A percentile compares a stretch with the other conserved stretches of the same genome.
phyloP scores from a whole-genome alignment of 2,329 filamentous ascomycete species.

The Diaporthe vexans region DNA sequence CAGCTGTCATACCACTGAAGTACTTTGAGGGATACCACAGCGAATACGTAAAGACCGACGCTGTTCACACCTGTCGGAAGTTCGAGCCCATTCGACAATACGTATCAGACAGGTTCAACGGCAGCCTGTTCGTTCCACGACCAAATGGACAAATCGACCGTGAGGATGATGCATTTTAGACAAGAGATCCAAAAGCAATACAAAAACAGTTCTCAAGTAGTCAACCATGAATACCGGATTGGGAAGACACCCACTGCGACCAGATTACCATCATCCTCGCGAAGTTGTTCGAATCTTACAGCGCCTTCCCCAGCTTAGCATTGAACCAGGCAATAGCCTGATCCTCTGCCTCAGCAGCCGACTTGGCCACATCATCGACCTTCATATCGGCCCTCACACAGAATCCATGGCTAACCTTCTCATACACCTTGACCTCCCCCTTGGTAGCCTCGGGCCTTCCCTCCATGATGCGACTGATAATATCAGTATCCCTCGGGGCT shows the following conservation, averaged over 20 bases:
- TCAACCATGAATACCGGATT: too few relatives aligned
- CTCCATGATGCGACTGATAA: slow-evolving; percentile 53
- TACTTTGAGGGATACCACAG: slow-evolving; percentile 9
- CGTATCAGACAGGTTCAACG: not conserved
- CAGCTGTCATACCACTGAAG: not conserved
- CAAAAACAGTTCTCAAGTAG: too few relatives aligned
- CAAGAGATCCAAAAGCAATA: too few relatives aligned
- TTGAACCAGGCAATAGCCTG: slow-evolving; percentile 54
- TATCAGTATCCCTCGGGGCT: slow-evolving; percentile 51
- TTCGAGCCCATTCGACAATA: slow-evolving; percentile 6
- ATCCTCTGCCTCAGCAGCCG: slow-evolving; percentile 51
- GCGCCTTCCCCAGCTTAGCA: slow-evolving; percentile 1
- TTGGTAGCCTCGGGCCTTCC: slow-evolving; percentile 50
- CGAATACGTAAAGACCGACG: not conserved
- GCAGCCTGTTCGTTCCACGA: not conserved
- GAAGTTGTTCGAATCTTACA: not conserved
- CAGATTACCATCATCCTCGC: too few relatives aligned
- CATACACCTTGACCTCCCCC: slow-evolving; percentile 56
- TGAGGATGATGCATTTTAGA: not conserved
- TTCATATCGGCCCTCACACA: slow-evolving; percentile 51
- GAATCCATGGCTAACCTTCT: slow-evolving; percentile 59
- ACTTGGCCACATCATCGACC: slow-evolving; percentile 45
- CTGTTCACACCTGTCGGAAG: slow-evolving; percentile 7
- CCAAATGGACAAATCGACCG: not conserved
- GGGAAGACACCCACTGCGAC: too few relatives aligned